Evolutionary conservation across 805 yeast species (phyloP).

Genomic region (Vanderwaltozyma tropicalis): DNA sequence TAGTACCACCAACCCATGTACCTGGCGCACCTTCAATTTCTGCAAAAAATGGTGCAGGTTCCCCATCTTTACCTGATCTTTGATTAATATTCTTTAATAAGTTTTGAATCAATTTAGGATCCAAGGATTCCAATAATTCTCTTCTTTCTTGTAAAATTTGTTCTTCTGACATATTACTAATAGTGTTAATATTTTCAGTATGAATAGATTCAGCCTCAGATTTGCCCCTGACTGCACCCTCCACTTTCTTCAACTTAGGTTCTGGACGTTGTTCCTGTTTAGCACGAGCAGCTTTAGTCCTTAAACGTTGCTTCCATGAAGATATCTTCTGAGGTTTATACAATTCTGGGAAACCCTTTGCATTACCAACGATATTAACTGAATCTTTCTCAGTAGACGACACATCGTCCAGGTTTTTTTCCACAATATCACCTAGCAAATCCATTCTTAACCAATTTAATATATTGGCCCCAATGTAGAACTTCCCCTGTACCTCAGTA

Average conservation of each 20-base stretch:
- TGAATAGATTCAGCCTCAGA: constrained; percentile 71
- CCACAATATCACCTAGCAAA: constrained; percentile 63
- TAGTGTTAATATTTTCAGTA: constrained; percentile 54
- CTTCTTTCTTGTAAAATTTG: constrained; percentile 55
- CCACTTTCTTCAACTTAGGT: background rate
- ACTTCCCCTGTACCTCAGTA: no score
- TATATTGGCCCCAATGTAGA: no score
- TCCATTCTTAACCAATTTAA: constrained; percentile 40
- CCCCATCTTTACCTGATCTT: constrained; percentile 31
- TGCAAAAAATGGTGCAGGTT: constrained; percentile 31
- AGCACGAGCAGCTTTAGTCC: background rate
- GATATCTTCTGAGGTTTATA: constrained; percentile 34
- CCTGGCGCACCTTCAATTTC: constrained; percentile 30
- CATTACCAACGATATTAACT: background rate
- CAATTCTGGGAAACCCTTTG: constrained; percentile 26
- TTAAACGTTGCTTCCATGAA: constrained; percentile 38
- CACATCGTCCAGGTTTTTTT: constrained; percentile 33
- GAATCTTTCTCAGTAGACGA: background rate
- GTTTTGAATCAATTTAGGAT: constrained; percentile 56
- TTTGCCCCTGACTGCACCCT: background rate
- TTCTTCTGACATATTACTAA: constrained; percentile 52
- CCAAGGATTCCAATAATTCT: constrained; percentile 55
- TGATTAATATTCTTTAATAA: constrained; percentile 47
- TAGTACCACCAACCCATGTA: constrained; percentile 29
- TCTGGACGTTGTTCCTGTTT: background rate